phyloP scores from a whole-genome alignment of 306 rosid genomes.

The Erythrophleum fordii region DNA sequence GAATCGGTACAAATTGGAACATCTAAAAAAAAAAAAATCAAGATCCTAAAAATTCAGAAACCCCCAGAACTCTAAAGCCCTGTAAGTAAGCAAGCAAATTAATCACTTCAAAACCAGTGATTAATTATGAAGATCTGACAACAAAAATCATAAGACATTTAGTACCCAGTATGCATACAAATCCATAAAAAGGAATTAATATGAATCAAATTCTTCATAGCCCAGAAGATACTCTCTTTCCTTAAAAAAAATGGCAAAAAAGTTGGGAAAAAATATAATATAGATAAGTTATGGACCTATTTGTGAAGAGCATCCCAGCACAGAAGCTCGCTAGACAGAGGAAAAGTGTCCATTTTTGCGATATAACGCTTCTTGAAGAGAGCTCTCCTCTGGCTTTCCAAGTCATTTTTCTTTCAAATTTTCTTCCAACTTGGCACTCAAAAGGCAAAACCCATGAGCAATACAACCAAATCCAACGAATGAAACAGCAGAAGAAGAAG shows the following conservation, averaged over 20 bases:
- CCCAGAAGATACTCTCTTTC: not conserved
- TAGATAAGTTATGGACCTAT: conserved; percentile 52
- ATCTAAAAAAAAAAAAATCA: not conserved
- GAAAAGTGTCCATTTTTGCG: conserved; percentile 81
- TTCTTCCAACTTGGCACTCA: conserved; percentile 29
- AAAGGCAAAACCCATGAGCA: conserved; percentile 48
- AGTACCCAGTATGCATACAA: not conserved
- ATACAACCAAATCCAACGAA: conserved; percentile 22
- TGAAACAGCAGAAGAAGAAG: not conserved
- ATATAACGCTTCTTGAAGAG: conserved; percentile 63
- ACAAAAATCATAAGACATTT: not conserved
- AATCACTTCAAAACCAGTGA: conserved; percentile 11
- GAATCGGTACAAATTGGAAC: not conserved
- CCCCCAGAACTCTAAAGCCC: not conserved
- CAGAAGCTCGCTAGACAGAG: conserved; percentile 89
- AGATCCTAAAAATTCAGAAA: conserved; percentile 1
- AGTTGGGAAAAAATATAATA: not conserved
- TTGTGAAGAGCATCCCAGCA: conserved; percentile 91
- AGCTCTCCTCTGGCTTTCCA: conserved; percentile 85
- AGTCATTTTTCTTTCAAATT: conserved; percentile 52
- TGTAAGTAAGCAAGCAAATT: conserved; percentile 1
- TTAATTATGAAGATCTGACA: conserved; percentile 28
- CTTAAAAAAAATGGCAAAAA: not conserved
- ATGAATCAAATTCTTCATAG: not conserved
- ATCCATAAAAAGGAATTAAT: not conserved